phyloP scores from a whole-genome alignment of 2,329 filamentous ascomycete species.

The Tolypocladium tropicale region DNA sequence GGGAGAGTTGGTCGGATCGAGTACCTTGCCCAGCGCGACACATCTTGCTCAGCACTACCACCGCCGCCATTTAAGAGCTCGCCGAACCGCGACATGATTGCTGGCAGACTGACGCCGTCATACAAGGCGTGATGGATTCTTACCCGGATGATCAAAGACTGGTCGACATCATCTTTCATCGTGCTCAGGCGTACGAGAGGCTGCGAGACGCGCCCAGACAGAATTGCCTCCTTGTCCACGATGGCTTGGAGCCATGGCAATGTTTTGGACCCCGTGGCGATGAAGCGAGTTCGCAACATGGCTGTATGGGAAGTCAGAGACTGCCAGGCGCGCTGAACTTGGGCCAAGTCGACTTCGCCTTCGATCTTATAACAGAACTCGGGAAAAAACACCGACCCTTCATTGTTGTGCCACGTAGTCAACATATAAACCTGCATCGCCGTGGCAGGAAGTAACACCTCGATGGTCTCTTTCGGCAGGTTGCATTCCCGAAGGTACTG shows the following conservation, averaged over 20 bases:
- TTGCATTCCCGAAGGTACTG: constrained; percentile 27
- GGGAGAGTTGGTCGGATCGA: constrained; percentile 4
- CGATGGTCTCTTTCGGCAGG: constrained; percentile 35
- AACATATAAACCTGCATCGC: constrained; percentile 78
- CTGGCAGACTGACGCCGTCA: constrained; percentile 68
- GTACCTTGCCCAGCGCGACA: constrained; percentile 17
- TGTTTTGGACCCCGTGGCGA: constrained; percentile 33
- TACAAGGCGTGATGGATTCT: constrained; percentile 81
- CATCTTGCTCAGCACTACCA: background rate
- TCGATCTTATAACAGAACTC: constrained; percentile 53
- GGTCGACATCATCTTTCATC: constrained; percentile 1
- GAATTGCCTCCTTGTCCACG: constrained; percentile 16
- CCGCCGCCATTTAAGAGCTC: constrained; percentile 7
- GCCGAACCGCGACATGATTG: constrained; percentile 38
- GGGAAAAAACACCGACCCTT: constrained; percentile 61
- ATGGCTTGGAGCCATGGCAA: constrained; percentile 56
- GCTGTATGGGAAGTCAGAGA: constrained; percentile 42
- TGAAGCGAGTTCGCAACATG: constrained; percentile 60
- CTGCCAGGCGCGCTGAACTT: constrained; percentile 51
- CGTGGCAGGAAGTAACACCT: constrained; percentile 55
- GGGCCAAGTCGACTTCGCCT: constrained; percentile 22
- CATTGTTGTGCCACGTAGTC: constrained; percentile 59
- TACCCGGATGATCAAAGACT: constrained; percentile 30
- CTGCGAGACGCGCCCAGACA: background rate
- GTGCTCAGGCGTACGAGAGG: constrained; percentile 16